Evolutionary conservation across 352 stramenopile genomes (phyloP), one percentile per base, ranked within the genome.

Genomic region (Globisporangium uncinulatum): DNA sequence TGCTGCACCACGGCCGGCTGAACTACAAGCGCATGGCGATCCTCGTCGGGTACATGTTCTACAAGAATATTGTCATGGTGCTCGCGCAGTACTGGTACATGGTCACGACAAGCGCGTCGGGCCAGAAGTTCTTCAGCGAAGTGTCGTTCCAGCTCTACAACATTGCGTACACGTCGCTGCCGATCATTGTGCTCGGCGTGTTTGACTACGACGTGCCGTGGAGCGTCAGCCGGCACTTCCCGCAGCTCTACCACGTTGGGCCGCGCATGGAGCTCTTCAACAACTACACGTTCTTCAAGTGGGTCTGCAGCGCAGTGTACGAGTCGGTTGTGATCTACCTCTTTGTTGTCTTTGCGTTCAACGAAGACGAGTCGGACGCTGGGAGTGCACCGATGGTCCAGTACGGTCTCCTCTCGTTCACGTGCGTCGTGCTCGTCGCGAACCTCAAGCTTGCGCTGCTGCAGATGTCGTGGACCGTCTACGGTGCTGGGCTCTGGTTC

Each of bases 51-150:
- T 99, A 98, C 69, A 97, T 98, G 62, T 99, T 99, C 67, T 99
- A 99, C 89, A 99, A 99, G 71, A 99, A 99, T 72, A 95, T 98
- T 57, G 74, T 94, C 24, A 83, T 97, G 64, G 88, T 94, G 53
- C 65, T 86, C 34, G 66, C 71, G 49, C 74, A 98, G 67, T 97
- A 98, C 69, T 90, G 95, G 45, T 90, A 92, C 71, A 96, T 89
- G 70, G 81, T 98, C 53, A 94, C 78, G 54, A 97, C 86, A 54
- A 93, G 91, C 51, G 92, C 92, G 10, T 98, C 90, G 6, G 95
- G 75, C 2, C 75, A 92, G 58, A 89, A 89, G 65, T 89, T 91
- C 61, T 92, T 92, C 60, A 89, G 72, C 24, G 83, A 94, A 42
- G 48, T 89, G 24, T 73, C 58, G 1, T 86, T 92, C 62, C 85